Evolutionary conservation across 306 rosid species (phyloP).

Genomic region (Biancaea sappan): DNA sequence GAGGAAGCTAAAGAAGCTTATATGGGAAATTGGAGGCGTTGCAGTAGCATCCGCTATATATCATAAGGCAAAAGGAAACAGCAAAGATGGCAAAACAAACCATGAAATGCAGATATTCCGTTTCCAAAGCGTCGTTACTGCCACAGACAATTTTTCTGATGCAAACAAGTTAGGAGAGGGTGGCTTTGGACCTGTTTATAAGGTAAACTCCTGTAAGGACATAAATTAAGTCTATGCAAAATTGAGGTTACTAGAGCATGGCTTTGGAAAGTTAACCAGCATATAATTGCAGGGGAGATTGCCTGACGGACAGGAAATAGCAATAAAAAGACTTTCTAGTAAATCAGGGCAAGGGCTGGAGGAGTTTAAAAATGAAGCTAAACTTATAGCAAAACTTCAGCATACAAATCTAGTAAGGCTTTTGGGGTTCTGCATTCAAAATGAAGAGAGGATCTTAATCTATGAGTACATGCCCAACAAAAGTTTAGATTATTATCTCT

Average conservation of each 20-base stretch:
- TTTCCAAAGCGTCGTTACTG: constrained; percentile 33
- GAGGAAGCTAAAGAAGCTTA: constrained; percentile 18
- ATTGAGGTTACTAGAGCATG: background rate
- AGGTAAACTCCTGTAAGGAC: constrained; percentile 15
- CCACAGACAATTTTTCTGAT: constrained; percentile 37
- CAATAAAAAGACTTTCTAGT: constrained; percentile 25
- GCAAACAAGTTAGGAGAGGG: constrained; percentile 42
- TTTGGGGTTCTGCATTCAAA: constrained; percentile 23
- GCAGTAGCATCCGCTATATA: background rate
- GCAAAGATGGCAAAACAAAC: background rate
- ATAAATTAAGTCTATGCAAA: background rate
- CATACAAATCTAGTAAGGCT: constrained; percentile 29
- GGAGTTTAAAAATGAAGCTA: constrained; percentile 21
- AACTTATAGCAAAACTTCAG: constrained; percentile 21
- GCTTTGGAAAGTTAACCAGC: background rate
- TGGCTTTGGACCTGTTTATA: constrained; percentile 43
- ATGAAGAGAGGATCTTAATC: constrained; percentile 11
- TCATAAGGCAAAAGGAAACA: background rate
- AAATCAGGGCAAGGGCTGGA: constrained; percentile 18
- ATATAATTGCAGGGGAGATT: constrained; percentile 10
- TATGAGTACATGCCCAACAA: constrained; percentile 31
- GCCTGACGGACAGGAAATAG: constrained; percentile 9
- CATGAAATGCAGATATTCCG: constrained; percentile 35
- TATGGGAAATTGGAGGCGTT: constrained; percentile 35
- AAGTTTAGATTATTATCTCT: constrained; percentile 14